Percentiles rank a stretch among this genome's conserved stretches.
phyloP scores from a whole-genome alignment of 192 early-diverging fungal genomes.

The Kickxella alabastrina region DNA sequence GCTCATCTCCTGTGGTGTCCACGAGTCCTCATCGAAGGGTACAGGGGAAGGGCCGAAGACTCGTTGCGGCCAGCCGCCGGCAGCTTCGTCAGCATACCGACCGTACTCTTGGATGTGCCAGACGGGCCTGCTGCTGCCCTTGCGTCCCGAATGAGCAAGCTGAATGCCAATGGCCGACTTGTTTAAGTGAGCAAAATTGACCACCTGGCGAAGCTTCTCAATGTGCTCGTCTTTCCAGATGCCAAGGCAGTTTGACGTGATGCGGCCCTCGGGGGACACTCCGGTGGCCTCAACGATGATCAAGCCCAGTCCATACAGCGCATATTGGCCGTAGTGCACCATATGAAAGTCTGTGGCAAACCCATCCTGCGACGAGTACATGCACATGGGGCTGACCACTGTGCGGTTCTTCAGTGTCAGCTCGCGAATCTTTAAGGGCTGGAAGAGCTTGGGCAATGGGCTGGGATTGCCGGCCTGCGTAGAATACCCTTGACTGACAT shows the following conservation, averaged over 20 bases:
- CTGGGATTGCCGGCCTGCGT: constrained; percentile 1
- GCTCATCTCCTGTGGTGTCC: constrained; percentile 54
- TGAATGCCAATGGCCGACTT: constrained; percentile 67
- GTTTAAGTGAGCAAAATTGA: constrained; percentile 60
- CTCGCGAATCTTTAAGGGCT: constrained; percentile 63
- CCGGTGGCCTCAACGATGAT: constrained; percentile 76
- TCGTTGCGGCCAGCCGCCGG: constrained; percentile 70
- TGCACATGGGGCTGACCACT: constrained; percentile 80
- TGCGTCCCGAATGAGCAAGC: constrained; percentile 80
- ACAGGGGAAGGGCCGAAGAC: constrained; percentile 64
- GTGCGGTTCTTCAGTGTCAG: constrained; percentile 74
- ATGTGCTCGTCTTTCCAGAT: constrained; percentile 82
- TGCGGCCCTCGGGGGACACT: constrained; percentile 72
- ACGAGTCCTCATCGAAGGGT: constrained; percentile 34
- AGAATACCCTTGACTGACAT: constrained; percentile 34
- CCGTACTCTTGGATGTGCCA: constrained; percentile 16
- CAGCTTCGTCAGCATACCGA: constrained; percentile 9
- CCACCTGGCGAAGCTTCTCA: constrained; percentile 35
- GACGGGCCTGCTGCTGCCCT: constrained; percentile 51
- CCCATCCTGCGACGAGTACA: constrained; percentile 67
- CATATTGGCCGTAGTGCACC: constrained; percentile 62
- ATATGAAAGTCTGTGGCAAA: constrained; percentile 65
- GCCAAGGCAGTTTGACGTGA: constrained; percentile 72
- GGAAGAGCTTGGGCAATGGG: constrained; percentile 56
- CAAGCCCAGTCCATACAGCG: constrained; percentile 73